Evolutionary conservation across 805 yeast genomes (phyloP), one percentile per base, ranked within the genome.

Genomic region (Candida sonorensis): DNA sequence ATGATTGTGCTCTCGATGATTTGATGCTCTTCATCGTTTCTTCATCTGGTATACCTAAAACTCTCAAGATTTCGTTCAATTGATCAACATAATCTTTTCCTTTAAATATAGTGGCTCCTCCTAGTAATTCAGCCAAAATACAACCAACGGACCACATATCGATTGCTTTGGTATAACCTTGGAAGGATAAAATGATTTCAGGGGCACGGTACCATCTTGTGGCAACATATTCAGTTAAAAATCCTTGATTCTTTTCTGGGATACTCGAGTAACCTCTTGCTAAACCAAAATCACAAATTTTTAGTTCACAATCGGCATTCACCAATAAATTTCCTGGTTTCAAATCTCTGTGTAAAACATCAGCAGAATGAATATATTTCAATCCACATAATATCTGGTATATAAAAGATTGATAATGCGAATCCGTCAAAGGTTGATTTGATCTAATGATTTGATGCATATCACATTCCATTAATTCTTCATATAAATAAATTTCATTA

Each of bases 201-300:
- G 98, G 98, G 3, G 98, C 98, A 45, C 98, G 69, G 59, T 92
- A 92, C 98, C 98, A 92, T 55, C 98, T 72, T 1, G 98, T 92
- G 20, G 98, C 97, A 17, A 92, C 98, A 54, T 92, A 92, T 57
- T 90, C 97, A 1, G 98, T 92, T 67, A 90, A 64, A 50, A 86
- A 90, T n/a, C 95, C 97, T 20, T 83, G 82, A 46, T 87, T 86
- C 46, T 79, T 83, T 38, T 79, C 88, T 1, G 87, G 83, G 49
- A 79, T 81, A 38, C 77, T 77, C 8, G 86, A 76, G 45, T 81
- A 87, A 23, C 97, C 95, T 55, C 97, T 72, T 1, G 97, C 97
- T 37, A 90, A 68, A 12, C 98, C 97, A 57, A 90, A 90, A 60
- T 92, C 98, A 64, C 97, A 90, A 30, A 90, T 85, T 56, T 90